Conservation (phyloP, 2,329 filamentous ascomycete genomes). For the Pseudogymnoascus sp. region DNA sequence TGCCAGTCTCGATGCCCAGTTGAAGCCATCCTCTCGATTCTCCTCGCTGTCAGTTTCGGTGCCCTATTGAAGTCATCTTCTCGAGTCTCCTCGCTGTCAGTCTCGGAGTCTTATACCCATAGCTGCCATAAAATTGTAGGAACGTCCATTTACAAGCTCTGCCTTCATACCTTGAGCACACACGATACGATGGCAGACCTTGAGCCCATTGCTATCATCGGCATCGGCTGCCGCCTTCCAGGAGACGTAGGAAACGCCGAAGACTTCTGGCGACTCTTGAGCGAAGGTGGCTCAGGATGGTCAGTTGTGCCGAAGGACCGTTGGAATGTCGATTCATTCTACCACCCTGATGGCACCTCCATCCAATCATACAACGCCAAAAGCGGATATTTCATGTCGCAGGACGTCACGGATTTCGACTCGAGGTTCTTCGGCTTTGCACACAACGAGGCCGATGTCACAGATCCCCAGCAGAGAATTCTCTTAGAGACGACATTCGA, state of each 20-base stretch:
- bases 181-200: background rate
- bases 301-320: constrained; percentile 20
- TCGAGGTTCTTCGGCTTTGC: constrained; percentile 16
- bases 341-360: constrained; percentile 13
- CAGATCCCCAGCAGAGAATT: constrained; percentile 26
- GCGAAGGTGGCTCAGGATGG: constrained; percentile 18
- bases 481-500: constrained; percentile 23
- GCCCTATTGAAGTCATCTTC: background rate
- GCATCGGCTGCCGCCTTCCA: constrained; percentile 29
- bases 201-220: constrained; percentile 27
- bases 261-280: constrained; percentile 29
- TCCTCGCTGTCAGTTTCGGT: background rate
- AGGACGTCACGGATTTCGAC: constrained; percentile 17
- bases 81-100: background rate
- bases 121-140: background rate
- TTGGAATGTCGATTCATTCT: constrained; percentile 17
- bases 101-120: background rate
- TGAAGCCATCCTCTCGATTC: background rate
- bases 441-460: constrained; percentile 18
- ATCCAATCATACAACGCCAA: background rate
- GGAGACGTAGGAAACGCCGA: constrained; percentile 27
- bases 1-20: background rate
- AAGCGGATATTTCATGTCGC: constrained; percentile 16
- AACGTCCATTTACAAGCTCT: background rate
- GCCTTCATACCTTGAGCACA: background rate